These are phyloP conservation scores for Candida ortonii DNA, from an alignment of 805 yeast species.

Conservation along the genomic window DNA sequence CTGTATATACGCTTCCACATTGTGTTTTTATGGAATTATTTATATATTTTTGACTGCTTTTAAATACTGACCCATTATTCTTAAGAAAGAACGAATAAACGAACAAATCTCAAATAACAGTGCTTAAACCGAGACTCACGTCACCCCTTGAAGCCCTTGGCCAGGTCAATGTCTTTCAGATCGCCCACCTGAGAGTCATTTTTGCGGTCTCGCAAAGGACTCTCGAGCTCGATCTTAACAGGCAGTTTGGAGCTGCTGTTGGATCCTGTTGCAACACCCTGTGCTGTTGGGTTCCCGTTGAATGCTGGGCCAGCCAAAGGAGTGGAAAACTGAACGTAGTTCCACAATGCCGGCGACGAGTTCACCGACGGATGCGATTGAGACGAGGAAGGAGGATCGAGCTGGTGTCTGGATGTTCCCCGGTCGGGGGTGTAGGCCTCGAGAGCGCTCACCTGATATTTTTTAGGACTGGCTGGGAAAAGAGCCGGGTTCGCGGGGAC, in stretches of 20 bases:
- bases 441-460: constrained; percentile 47
- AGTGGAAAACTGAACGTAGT: constrained; percentile 71
- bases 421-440: constrained; percentile 68
- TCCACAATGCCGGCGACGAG: constrained; percentile 92
- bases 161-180: constrained; percentile 45
- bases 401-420: constrained; percentile 35
- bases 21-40: no score
- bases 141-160: constrained; percentile 41
- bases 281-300: constrained; percentile 16
- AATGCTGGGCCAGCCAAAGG: constrained; percentile 30
- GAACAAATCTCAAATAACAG: no score
- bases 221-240: constrained; percentile 26
- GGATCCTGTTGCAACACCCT: constrained; percentile 32
- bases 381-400: constrained; percentile 28
- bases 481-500: constrained; percentile 8
- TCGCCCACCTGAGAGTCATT: constrained; percentile 36
- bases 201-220: constrained; percentile 29
- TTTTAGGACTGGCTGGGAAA: constrained; percentile 32
- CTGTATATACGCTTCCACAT: no score
- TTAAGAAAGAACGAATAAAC: no score
- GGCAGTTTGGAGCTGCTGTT: constrained; percentile 12
- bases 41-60: no score
- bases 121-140: no score
- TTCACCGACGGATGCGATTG: constrained; percentile 43
- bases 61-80: no score